Percentiles rank a stretch among this genome's conserved stretches.
Conservation (phyloP, 2,329 filamentous ascomycete species). For the Fusarium sororula region DNA sequence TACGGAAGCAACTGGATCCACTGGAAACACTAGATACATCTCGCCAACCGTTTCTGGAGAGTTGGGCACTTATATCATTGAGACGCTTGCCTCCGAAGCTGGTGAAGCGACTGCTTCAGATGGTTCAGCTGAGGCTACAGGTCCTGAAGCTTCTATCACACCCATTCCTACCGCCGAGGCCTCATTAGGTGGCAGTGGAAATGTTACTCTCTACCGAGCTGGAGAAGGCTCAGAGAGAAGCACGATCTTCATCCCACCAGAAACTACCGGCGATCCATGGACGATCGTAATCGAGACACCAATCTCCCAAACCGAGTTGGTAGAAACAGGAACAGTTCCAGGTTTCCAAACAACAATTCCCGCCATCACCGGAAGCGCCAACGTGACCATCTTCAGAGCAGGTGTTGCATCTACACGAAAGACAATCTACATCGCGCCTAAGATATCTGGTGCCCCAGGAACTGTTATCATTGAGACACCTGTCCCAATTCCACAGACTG, state of each 20-base stretch:
- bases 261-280: not conserved
- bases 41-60: not conserved
- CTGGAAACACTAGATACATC: not conserved
- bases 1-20: not conserved
- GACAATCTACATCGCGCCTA: not conserved
- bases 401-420: not conserved
- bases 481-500: not conserved
- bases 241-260: conserved; percentile 8
- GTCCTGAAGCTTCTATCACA: not conserved
- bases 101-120: not conserved
- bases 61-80: not conserved
- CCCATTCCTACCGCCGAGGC: not conserved
- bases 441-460: not conserved
- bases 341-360: not conserved
- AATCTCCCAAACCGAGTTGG: not conserved
- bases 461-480: conserved; percentile 21
- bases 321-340: not conserved
- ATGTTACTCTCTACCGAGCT: conserved; percentile 9
- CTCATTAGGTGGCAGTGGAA: not conserved
- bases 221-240: not conserved
- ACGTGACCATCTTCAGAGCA: conserved; percentile 5
- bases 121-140: not conserved
- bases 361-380: not conserved
- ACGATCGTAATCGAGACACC: conserved; percentile 12
- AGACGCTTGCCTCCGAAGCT: not conserved